Evolutionary conservation across 2,329 filamentous ascomycete genomes (phyloP).

Genomic region (Ilyonectria robusta): DNA sequence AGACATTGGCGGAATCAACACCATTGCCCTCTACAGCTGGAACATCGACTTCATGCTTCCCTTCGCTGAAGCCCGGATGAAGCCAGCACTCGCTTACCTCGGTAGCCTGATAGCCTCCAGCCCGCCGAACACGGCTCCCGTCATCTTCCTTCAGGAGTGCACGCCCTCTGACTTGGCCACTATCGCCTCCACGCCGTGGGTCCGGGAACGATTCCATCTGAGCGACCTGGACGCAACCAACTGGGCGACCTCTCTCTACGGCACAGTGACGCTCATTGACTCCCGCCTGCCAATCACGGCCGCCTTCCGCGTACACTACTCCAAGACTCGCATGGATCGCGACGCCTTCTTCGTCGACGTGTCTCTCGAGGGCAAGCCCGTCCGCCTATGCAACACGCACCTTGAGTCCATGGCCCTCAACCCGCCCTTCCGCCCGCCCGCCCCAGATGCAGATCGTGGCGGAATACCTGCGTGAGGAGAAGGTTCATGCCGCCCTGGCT

Average conservation of each 20-base stretch:
- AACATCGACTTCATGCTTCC: constrained; percentile 57
- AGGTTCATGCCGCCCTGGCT: constrained; percentile 58
- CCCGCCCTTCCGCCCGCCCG: constrained; percentile 64
- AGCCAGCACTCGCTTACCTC: constrained; percentile 50
- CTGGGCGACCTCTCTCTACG: constrained; percentile 64
- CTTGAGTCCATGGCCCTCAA: constrained; percentile 67
- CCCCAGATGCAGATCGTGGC: constrained; percentile 62
- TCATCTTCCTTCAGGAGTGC: constrained; percentile 70
- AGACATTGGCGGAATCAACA: constrained; percentile 33
- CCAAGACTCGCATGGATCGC: constrained; percentile 63
- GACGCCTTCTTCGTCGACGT: constrained; percentile 70
- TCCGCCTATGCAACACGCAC: constrained; percentile 70
- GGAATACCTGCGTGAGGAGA: constrained; percentile 56
- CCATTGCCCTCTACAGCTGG: constrained; percentile 51
- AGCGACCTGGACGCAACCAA: constrained; percentile 60
- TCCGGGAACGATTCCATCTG: constrained; percentile 62
- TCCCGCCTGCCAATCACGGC: constrained; percentile 58
- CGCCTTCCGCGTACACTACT: constrained; percentile 67
- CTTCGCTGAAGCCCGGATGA: constrained; percentile 50
- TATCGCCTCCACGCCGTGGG: constrained; percentile 61
- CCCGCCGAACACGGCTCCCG: constrained; percentile 42
- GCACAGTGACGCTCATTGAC: constrained; percentile 67
- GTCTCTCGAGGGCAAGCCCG: constrained; percentile 44
- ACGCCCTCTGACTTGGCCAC: constrained; percentile 58
- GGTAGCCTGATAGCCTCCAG: constrained; percentile 20